phyloP scores from a whole-genome alignment of 2,329 filamentous ascomycete species.

The Alternaria solani region DNA sequence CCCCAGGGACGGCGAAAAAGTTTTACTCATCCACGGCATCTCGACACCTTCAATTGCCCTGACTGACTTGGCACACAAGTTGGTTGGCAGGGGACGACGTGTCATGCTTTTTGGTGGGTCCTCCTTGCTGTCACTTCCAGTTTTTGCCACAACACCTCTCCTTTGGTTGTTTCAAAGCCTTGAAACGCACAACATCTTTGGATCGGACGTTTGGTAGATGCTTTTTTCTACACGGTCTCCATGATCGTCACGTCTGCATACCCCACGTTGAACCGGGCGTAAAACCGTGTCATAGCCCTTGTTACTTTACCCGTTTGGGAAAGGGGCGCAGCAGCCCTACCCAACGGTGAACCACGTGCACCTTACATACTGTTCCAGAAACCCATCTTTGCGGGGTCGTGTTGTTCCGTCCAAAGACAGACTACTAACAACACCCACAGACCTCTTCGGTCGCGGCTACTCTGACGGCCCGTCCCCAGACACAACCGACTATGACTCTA shows the following conservation, averaged over 20 bases:
- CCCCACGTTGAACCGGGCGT: conserved; percentile 10
- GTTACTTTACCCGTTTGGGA: conserved; percentile 12
- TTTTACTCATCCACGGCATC: conserved; percentile 82
- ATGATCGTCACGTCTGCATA: conserved; percentile 5
- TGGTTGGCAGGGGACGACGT: conserved; percentile 72
- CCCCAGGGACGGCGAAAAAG: conserved; percentile 72
- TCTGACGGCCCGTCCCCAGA: conserved; percentile 69
- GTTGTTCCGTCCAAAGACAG: background rate
- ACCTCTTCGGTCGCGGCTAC: conserved; percentile 80
- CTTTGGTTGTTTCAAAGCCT: background rate
- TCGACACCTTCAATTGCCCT: conserved; percentile 78
- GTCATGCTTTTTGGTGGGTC: conserved; percentile 77
- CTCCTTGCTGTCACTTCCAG: conserved; percentile 14
- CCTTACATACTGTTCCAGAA: conserved; percentile 1
- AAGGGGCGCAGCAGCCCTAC: conserved; percentile 16
- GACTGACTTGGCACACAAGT: conserved; percentile 69
- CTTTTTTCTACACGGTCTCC: background rate
- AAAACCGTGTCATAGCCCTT: conserved; percentile 5
- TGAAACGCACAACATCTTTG: background rate
- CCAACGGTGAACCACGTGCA: conserved; percentile 18
- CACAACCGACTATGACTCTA: conserved; percentile 74
- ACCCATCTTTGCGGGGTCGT: background rate
- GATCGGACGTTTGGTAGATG: background rate
- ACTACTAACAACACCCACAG: conserved; percentile 49
- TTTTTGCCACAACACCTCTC: background rate